Base-by-base conservation (phyloP, 352 stramenopile genomes). In the Synura sp. region DNA sequence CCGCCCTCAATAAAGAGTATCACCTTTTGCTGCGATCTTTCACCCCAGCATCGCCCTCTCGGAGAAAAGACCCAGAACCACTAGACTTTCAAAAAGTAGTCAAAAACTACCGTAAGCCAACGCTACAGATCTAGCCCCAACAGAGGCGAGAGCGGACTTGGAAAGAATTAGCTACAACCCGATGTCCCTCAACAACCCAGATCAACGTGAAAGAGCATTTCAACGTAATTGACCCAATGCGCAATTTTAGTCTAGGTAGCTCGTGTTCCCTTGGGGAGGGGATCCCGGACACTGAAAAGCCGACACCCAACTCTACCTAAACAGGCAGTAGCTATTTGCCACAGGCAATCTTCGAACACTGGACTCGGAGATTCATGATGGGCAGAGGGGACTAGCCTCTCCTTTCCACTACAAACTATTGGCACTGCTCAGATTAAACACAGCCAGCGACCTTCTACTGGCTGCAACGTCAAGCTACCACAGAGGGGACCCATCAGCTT, bases 11-110 rank as follows among this genome's bases (percentile, higher is more conserved):
- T n/a, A n/a, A n/a, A n/a, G 53, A 67, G 12, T 67, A 12, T 67
- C 53, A 12, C 53, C 53, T 12, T 67, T 67, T 67, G 53, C 53
- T 67, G 53, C 53, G 12, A 67, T 67, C 53, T 67, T 67, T 22
- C 53, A 67, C 53, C 53, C 53, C 53, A 67, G 53, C 27, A 22
- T 67, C 12, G 12, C 53, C 53, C 53, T 12, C 53, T 67, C 53
- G n/a, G n/a, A n/a, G n/a, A n/a, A 67, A 67, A 12, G 53, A 22
- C 53, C 53, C 53, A 22, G 53, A 12, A 12, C 53, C 53, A 67
- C 53, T 67, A 12, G 53, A 67, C 53, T 22, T 67, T 67, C 53
- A 67, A 67, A 12, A 22, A 67, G 27, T 67, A 67, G 12, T 67
- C 53, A 12, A 22, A 67, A 22, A 67, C 12, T 22, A 67, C 12